Conservation (phyloP, 805 yeast species). For the Pichia scutulata region DNA sequence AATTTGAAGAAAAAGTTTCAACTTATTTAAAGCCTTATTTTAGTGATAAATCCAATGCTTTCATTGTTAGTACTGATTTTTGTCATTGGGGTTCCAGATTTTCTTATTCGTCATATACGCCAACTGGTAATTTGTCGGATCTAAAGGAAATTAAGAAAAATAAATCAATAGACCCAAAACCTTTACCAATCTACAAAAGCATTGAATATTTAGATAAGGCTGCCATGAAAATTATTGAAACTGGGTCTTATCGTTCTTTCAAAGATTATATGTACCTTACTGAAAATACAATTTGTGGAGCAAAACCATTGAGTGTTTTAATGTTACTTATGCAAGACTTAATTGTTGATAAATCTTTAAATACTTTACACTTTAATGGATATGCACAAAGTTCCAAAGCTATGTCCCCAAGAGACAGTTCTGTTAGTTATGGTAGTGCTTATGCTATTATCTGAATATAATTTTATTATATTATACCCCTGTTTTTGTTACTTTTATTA, state of each 20-base stretch:
- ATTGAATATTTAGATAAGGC: constrained; percentile 64
- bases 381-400: constrained; percentile 71
- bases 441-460: constrained; percentile 31
- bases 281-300: constrained; percentile 91
- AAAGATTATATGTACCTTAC: constrained; percentile 57
- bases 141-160: constrained; percentile 12
- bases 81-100: constrained; percentile 88
- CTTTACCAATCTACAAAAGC: constrained; percentile 46
- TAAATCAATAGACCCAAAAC: not conserved
- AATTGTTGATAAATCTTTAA: constrained; percentile 14
- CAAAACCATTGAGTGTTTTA: constrained; percentile 67
- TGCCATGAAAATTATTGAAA: constrained; percentile 58
- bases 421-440: constrained; percentile 91
- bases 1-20: constrained; percentile 39
- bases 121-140: constrained; percentile 24
- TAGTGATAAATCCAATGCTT: constrained; percentile 48
- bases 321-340: constrained; percentile 42
- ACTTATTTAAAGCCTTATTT: constrained; percentile 45
- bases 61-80: constrained; percentile 83
- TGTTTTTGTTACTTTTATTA: not conserved
- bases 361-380: constrained; percentile 59
- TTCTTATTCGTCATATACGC: constrained; percentile 47
- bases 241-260: constrained; percentile 56
- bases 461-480: not conserved
- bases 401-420: constrained; percentile 44